phyloP scores from a whole-genome alignment of 805 yeast genomes.

The Nakazawaea sp. region DNA sequence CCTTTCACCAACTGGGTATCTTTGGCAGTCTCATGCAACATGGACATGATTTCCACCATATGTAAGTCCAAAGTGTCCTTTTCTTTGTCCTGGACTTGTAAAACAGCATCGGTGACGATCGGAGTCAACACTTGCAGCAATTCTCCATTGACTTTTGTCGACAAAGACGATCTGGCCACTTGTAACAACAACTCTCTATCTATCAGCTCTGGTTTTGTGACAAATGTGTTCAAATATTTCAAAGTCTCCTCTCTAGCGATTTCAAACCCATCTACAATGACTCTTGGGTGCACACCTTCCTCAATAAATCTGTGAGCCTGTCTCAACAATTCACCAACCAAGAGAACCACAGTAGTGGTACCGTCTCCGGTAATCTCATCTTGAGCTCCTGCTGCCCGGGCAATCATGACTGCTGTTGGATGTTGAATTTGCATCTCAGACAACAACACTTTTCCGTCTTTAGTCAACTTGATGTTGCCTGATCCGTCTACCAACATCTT shows the following conservation, averaged over 20 bases:
- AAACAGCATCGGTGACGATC: conserved; percentile 93
- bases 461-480: conserved; percentile 90
- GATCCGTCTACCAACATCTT: conserved; percentile 97
- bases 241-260: conserved; percentile 73
- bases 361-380: conserved; percentile 99
- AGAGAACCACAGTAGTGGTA: conserved; percentile 88
- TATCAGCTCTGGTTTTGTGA: conserved; percentile 40
- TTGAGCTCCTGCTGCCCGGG: conserved; percentile 97
- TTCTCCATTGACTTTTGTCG: conserved; percentile 78
- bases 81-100: conserved; percentile 54
- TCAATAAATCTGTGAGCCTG: conserved; percentile 88
- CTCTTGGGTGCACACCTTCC: conserved; percentile 96
- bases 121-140: conserved; percentile 81
- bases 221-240: conserved; percentile 61
- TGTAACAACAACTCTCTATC: conserved; percentile 87
- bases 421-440: conserved; percentile 96
- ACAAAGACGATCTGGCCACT: conserved; percentile 84
- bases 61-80: conserved; percentile 70
- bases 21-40: conserved; percentile 87
- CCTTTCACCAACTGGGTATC: conserved; percentile 84
- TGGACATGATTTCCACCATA: conserved; percentile 97
- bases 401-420: conserved; percentile 86
- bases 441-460: conserved; percentile 91
- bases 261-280: conserved; percentile 93
- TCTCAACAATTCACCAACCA: conserved; percentile 90